Evolutionary conservation across 805 yeast genomes (phyloP).

Genomic region (Monosporozyma unispora): DNA sequence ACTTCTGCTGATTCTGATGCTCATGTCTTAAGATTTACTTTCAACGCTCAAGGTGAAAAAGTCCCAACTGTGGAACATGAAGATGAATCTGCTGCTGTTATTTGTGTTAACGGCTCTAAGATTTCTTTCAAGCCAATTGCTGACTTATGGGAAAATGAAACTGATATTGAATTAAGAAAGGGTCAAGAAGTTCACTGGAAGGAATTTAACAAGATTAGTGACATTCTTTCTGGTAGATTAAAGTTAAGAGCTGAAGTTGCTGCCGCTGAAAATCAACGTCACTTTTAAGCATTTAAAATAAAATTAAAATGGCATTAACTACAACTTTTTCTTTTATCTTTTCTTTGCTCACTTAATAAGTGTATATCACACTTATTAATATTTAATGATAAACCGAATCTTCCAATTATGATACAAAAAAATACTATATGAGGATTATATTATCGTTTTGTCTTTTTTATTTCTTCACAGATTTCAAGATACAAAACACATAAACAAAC

Average conservation of each 20-base stretch:
- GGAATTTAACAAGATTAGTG: slow-evolving; percentile 47
- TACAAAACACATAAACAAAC: neutral
- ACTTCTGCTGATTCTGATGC: slow-evolving; percentile 29
- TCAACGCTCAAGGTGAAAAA: slow-evolving; percentile 39
- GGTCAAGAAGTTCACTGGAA: slow-evolving; percentile 65
- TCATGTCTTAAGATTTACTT: slow-evolving; percentile 44
- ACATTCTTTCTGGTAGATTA: slow-evolving; percentile 65
- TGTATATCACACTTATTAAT: neutral
- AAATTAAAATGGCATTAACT: neutral
- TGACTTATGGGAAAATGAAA: slow-evolving; percentile 49
- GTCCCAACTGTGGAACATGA: slow-evolving; percentile 36
- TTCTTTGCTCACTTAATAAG: neutral
- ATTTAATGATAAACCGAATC: slow-evolving; percentile 3
- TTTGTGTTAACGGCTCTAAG: slow-evolving; percentile 62
- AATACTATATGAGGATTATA: neutral
- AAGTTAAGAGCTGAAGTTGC: slow-evolving; percentile 37
- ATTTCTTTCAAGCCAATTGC: slow-evolving; percentile 50
- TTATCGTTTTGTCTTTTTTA: neutral
- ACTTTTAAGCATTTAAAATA: neutral
- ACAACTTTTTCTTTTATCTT: neutral
- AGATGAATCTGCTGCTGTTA: slow-evolving; percentile 45
- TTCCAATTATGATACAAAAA: neutral
- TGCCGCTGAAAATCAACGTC: slow-evolving; percentile 9
- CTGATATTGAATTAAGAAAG: slow-evolving; percentile 55
- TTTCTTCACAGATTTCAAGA: neutral